Evolutionary conservation across 2,329 filamentous ascomycete genomes (phyloP), one percentile per base, ranked within the genome.

Genomic region (Coleophoma eucalyptorum): DNA sequence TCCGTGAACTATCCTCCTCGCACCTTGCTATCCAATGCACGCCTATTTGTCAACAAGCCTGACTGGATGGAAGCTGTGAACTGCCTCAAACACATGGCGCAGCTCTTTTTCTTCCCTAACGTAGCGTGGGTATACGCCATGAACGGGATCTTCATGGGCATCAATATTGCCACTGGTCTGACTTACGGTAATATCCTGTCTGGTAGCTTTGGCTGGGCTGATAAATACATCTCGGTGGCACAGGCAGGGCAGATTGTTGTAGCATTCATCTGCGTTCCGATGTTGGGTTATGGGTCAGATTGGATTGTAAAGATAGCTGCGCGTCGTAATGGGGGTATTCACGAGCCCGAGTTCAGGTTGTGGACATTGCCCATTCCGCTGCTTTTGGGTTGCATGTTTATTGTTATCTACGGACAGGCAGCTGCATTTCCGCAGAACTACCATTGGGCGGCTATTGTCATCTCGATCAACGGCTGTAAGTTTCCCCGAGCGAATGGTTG

Each of bases 221-320:
- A 43, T 8, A 43, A 43, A 21, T 43, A 43, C 20, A 21, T 43
- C 18, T 19, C n/a, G 16, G 41, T 43, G 16, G 43, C 32, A 15
- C 43, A 46, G n/a, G 20, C 26, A 2, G 43, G 26, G 5, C 43
- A 37, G 16, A 20, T 48, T 40, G 34, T 48, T 5, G 46, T 37
- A 12, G 46, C 47, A n/a, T 49, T 49, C 21, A 33, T 49, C n/a
- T 31, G 37, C 7, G 43, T 21, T 37, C 34, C 46, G 4, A 41
- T 41, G n/a, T 26, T 46, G 15, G 43, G 43, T 18, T 46, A 46
- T 33, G 43, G 43, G 21, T 37, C 46, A 7, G 46, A 48, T 15
- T 48, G 71, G 56, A 78, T 81, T 55, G 72, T 80, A 37, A 67
- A 73, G 32, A 77, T 74, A 72, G 51, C 60, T 49, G 51, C 58